Base-by-base conservation (phyloP, 1,284 basidiomycete genomes). In the Melampsora larici-populina region DNA sequence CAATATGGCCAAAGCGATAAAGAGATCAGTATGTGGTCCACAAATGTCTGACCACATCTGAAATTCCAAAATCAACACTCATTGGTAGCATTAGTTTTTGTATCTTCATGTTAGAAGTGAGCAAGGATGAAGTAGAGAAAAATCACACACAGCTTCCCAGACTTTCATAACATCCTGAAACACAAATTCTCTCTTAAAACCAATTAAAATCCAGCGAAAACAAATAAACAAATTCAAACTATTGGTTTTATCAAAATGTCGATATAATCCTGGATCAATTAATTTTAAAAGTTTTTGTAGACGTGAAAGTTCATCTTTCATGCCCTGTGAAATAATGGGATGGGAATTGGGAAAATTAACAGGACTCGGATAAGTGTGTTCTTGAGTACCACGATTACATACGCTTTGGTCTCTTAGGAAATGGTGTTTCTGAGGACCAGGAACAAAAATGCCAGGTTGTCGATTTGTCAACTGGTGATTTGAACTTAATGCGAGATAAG, bases 191-290 rank as follows among this genome's bases (percentile, higher is more conserved):
- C 62, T n/a, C 66, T 62, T 65, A 43, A 63, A 60, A 40, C 55
- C 33, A 36, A 71, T 66, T 33, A 49, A 26, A n/a, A 84, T 86
- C 81, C 86, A 95, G 87, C 95, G 89, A 88, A 97, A 99, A 84
- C 94, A 97, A 87, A 98, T 98, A 87, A 99, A 99, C 43, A 99
- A 85, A 84, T 99, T 97, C 79, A 99, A 87, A 1, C 89, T 91
- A 79, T 95, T 94, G 0, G 90, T 90, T 85, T 91, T 91, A 83
- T 98, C 94, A 91, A 85, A 78, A 78, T 77, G 80, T 21, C 60
- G 62, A 70, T 84, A 83, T 17, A 84, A 78, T 51, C 58, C 49
- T 17, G 64, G 64, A 49, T 75, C 73, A 18, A 75, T 67, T 48
- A 75, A 62, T 29, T 67, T 51, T 43, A 75, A 29, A 36, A 75